These are phyloP conservation scores for Ganoderma multipileum DNA, from an alignment of 1,284 basidiomycete species.

Conservation along the genomic window DNA sequence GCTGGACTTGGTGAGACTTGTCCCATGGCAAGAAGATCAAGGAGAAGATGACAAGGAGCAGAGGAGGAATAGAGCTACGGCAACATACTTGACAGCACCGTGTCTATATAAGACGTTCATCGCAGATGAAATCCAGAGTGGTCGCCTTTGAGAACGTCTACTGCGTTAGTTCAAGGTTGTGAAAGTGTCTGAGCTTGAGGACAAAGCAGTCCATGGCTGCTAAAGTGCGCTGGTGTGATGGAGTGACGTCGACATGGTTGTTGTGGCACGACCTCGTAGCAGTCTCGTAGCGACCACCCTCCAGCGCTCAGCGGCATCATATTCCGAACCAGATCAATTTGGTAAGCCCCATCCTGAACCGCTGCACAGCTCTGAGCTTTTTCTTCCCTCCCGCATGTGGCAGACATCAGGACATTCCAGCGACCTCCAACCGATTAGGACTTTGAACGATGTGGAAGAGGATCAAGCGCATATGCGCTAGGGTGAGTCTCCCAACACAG, in stretches of 20 bases:
- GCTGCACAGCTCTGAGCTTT: not conserved
- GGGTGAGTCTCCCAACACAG: not conserved
- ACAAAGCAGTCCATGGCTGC: not conserved
- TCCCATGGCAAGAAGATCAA: not conserved
- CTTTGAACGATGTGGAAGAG: not conserved
- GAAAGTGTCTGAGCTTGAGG: not conserved
- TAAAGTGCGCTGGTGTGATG: not conserved
- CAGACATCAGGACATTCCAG: not conserved
- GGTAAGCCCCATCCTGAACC: not conserved
- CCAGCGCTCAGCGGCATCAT: not conserved
- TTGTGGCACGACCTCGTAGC: not conserved
- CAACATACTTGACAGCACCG: not conserved
- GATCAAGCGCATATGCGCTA: not conserved
- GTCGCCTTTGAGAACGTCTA: not conserved
- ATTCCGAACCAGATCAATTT: not conserved
- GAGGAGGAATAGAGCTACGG: not conserved
- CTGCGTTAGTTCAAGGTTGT: not conserved
- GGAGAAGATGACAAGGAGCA: not conserved
- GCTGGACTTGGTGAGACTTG: not conserved
- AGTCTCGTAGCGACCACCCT: not conserved
- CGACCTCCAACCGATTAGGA: not conserved
- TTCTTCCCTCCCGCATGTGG: not conserved
- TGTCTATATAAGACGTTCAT: not conserved
- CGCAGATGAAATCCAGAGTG: not conserved
- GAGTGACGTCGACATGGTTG: not conserved